Base-by-base conservation (phyloP, 1,284 basidiomycete genomes). In the Austroboletus sp. region DNA sequence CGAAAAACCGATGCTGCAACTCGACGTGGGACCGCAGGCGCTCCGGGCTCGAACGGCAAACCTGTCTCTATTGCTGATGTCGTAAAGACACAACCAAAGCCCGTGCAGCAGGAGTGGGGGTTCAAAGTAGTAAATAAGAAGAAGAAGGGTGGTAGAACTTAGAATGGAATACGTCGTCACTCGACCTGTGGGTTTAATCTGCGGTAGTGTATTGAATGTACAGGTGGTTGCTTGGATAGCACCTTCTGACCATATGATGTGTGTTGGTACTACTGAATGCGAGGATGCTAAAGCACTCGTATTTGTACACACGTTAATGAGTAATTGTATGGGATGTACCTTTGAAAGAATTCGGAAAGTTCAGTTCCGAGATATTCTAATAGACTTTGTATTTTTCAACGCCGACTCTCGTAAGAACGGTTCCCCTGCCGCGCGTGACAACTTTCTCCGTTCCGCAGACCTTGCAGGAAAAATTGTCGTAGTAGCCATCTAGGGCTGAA, bases 91-190 rank as follows among this genome's bases (percentile, higher is more conserved):
- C 83, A 87, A 57, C 89, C 90, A 2, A 92, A 90, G 68, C 73
- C 81, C 11, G 70, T 79, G 42, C 79, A 74, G 38, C 73, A 76
- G 37, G 90, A 93, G 63, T 86, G 88, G 78, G 81, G 80, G 4
- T 92, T 90, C 74, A 92, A 91, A 69, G 85, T 92, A 12, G 89
- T 93, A 43, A 92, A 91, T 66, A 89, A 91, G 72, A 93, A 92
- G 74, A 89, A 85, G 70, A 91, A 89, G 72, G 81, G 86, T n/a
- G 76, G 78, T 9, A 67, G 70, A 42, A 53, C 68, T 25, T 76
- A 41, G 52, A 21, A 26, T 25, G 42, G 40, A 19, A 30, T 19
- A 31, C 44, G 27, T 16, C 34, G 16, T 27, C 30, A 44, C 13
- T 26, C 21, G 6, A 6, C 34, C 34, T 36, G 34, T n/a, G 34